phyloP scores from a whole-genome alignment of 345 rosid genomes.

The Rhizophora apiculata region DNA sequence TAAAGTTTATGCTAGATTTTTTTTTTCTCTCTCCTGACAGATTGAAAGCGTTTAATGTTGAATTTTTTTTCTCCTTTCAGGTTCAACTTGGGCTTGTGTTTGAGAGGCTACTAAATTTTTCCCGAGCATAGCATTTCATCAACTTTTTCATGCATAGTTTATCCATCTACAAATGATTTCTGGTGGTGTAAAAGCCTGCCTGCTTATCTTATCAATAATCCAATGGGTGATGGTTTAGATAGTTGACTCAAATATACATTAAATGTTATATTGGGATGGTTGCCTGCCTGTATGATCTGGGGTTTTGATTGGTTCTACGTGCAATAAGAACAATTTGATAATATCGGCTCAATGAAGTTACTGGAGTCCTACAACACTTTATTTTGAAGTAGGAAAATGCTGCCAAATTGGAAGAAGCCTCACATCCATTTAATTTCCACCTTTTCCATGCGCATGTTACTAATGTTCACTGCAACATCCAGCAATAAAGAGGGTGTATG shows the following conservation, averaged over 20 bases:
- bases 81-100: background rate
- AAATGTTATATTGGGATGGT: background rate
- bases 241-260: background rate
- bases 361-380: constrained; percentile 22
- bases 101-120: background rate
- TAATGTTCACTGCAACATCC: constrained; percentile 26
- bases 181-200: background rate
- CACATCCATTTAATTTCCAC: constrained; percentile 34
- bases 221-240: background rate
- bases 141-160: background rate
- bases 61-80: background rate
- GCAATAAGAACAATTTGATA: background rate
- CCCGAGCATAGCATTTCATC: background rate
- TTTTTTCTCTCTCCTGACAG: background rate
- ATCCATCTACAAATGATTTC: background rate
- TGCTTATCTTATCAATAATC: background rate
- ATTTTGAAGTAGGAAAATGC: constrained; percentile 44
- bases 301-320: background rate
- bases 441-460: constrained; percentile 22
- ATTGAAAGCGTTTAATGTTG: background rate
- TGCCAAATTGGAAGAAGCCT: constrained; percentile 64
- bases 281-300: background rate
- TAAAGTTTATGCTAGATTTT: background rate
- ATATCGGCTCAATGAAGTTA: constrained; percentile 22
- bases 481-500: constrained; percentile 37